phyloP scores from a whole-genome alignment of 257 asterid genomes.

The Solanum bulbocastanum region DNA sequence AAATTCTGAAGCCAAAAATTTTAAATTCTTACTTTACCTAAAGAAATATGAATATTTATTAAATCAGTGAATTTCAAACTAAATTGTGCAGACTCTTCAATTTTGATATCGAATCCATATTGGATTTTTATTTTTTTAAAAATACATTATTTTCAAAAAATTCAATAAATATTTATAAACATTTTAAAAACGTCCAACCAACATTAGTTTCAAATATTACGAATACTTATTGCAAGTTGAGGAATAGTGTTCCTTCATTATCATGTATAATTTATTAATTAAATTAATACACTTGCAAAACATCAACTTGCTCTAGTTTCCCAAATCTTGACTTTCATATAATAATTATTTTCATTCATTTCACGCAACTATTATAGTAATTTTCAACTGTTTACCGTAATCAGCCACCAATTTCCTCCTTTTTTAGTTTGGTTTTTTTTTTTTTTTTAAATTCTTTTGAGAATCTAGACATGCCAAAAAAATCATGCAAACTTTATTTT shows the following conservation, averaged over 20 bases:
- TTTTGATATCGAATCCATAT: no score
- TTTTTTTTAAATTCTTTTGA: no score
- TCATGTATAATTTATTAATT: background rate
- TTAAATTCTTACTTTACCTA: background rate
- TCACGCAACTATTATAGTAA: background rate
- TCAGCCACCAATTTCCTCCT: background rate
- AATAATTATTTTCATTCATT: background rate
- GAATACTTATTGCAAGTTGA: background rate
- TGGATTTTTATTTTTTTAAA: no score
- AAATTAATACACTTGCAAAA: background rate
- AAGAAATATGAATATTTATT: background rate
- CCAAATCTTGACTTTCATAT: background rate
- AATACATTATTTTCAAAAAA: no score
- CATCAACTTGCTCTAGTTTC: background rate
- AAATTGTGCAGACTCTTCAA: no score
- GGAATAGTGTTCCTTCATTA: background rate
- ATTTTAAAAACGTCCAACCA: no score
- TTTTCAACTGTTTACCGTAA: background rate
- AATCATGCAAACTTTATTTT: no score
- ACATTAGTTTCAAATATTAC: background rate
- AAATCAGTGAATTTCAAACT: background rate
- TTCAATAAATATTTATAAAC: no score
- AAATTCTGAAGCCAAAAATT: background rate
- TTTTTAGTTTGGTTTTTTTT: background rate
- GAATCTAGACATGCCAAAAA: no score